Percentiles rank a stretch among this genome's conserved stretches.
Conservation (phyloP, 2,329 filamentous ascomycete genomes). For the Sphaerulina populicola region DNA sequence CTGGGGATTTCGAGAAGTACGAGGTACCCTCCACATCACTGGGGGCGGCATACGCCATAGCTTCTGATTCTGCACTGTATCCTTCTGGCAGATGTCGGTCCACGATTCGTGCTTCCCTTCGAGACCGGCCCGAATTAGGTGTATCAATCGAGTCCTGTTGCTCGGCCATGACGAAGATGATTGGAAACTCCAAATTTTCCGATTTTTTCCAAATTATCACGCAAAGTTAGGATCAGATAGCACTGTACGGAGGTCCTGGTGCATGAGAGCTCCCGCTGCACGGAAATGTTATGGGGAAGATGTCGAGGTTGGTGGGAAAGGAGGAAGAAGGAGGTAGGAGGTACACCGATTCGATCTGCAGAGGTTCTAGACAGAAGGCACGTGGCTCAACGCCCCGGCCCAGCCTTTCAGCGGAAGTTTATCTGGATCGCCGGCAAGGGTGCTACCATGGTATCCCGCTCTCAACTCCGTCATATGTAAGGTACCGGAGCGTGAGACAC, state of each 20-base stretch:
- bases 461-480: too few species aligned
- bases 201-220: background rate
- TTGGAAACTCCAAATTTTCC: background rate
- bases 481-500: too few species aligned
- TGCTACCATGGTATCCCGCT: background rate
- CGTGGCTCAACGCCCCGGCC: background rate
- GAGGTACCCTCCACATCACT: constrained; percentile 9
- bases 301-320: background rate
- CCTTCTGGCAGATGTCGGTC: constrained; percentile 32
- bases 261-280: background rate
- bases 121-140: constrained; percentile 17
- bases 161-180: constrained; percentile 13
- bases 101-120: constrained; percentile 28
- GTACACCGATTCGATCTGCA: background rate
- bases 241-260: background rate
- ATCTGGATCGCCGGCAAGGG: background rate
- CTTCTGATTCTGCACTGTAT: constrained; percentile 30
- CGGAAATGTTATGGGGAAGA: background rate
- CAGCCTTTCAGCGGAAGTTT: background rate
- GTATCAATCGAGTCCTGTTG: constrained; percentile 15
- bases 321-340: background rate
- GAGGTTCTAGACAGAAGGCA: background rate
- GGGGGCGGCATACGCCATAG: constrained; percentile 17
- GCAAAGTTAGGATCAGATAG: background rate
- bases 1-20: constrained; percentile 5